Evolutionary conservation across 129 eudicot species (phyloP).

Genomic region (Sambucus nigra): DNA sequence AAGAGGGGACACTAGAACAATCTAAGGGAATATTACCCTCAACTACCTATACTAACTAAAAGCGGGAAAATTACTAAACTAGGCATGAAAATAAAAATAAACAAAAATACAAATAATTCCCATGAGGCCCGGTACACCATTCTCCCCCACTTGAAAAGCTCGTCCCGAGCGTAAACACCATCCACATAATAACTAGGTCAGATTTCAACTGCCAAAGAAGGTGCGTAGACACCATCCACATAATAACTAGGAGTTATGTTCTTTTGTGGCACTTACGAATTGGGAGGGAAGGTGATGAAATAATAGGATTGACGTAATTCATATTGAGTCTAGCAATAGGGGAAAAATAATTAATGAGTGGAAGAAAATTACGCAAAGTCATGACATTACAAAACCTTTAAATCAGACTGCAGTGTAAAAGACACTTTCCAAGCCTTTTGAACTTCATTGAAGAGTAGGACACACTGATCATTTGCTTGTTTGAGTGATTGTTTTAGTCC

Average conservation of each 20-base stretch:
- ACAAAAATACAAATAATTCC: no score
- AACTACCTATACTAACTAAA: no score
- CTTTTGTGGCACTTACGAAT: neutral
- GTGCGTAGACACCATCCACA: neutral
- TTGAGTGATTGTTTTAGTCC: constrained; percentile 60
- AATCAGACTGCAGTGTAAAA: constrained; percentile 81
- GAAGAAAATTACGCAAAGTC: neutral
- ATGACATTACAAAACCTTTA: constrained; percentile 47
- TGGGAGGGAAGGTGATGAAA: constrained; percentile 1
- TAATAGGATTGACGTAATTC: constrained; percentile 1
- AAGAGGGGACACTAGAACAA: no score
- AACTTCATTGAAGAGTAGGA: constrained; percentile 85
- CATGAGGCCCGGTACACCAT: no score
- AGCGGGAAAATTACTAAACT: no score
- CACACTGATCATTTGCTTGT: constrained; percentile 87
- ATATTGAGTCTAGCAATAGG: neutral
- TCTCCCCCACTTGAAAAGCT: no score
- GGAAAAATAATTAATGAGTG: neutral
- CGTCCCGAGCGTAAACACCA: no score
- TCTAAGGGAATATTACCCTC: no score
- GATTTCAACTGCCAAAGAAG: no score
- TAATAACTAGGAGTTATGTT: neutral
- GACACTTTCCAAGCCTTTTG: constrained; percentile 99
- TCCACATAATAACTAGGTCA: no score
- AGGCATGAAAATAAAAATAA: no score